phyloP scores from a whole-genome alignment of 257 asterid genomes.

The Forsythia viridissima region DNA sequence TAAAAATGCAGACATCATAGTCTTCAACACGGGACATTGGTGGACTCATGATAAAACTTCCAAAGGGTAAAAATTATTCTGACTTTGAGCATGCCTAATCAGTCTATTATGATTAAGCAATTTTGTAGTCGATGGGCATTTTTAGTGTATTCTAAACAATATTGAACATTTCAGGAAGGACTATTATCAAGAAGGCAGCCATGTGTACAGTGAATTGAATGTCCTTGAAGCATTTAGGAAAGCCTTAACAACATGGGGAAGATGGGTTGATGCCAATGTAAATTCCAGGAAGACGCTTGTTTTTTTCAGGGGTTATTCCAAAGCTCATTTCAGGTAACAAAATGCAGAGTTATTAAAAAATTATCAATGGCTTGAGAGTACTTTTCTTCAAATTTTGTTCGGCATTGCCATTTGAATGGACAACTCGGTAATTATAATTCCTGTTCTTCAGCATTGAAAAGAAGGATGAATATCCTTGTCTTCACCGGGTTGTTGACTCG shows the following conservation, averaged over 20 bases:
- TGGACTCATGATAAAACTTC: conserved; percentile 91
- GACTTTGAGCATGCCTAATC: background rate
- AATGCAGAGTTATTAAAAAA: background rate
- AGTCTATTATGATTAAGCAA: background rate
- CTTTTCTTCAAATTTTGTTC: too few species aligned
- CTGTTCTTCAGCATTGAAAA: background rate
- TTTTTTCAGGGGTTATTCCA: conserved; percentile 68
- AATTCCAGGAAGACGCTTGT: conserved; percentile 51
- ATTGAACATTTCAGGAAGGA: conserved; percentile 50
- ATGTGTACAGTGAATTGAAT: conserved; percentile 49
- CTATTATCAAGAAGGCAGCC: conserved; percentile 81
- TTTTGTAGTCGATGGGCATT: background rate
- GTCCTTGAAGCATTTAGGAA: conserved; percentile 62
- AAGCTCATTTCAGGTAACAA: conserved; percentile 61
- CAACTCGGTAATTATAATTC: too few species aligned
- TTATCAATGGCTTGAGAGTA: background rate
- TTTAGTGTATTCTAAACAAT: background rate
- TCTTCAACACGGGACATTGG: conserved; percentile 88
- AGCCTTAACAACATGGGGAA: conserved; percentile 76
- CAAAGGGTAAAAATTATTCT: conserved; percentile 43
- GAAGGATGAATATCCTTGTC: background rate
- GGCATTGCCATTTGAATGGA: too few species aligned
- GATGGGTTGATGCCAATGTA: conserved; percentile 67
- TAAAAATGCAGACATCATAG: conserved; percentile 54
- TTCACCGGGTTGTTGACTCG: background rate